Conservation (phyloP, 768 basidiomycete genomes). For the Boletus reticulatus region DNA sequence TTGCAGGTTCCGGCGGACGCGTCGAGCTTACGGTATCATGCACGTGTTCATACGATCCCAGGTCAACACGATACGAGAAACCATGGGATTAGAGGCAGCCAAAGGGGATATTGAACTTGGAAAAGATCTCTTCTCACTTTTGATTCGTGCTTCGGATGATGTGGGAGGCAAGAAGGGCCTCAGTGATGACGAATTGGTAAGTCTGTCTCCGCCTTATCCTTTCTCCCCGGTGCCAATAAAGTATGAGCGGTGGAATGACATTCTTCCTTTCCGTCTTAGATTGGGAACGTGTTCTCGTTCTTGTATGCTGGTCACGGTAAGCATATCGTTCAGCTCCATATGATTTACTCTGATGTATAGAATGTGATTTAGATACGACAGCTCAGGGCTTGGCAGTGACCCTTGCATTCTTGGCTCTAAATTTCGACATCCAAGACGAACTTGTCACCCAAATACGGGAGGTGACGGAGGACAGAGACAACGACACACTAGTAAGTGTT, state of each 20-base stretch:
- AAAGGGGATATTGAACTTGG: neutral
- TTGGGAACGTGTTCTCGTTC: constrained; percentile 50
- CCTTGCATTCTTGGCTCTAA: constrained; percentile 28
- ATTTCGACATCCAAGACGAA: constrained; percentile 33
- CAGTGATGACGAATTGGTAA: constrained; percentile 16
- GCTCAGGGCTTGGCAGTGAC: constrained; percentile 31
- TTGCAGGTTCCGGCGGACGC: constrained; percentile 15
- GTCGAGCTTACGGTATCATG: constrained; percentile 18
- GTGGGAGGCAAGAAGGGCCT: constrained; percentile 13
- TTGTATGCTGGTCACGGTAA: constrained; percentile 58
- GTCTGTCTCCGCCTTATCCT: neutral
- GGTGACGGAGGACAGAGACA: constrained; percentile 20
- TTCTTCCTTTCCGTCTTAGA: constrained; percentile 26
- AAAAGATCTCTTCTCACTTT: constrained; percentile 15
- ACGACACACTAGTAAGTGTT: constrained; percentile 14
- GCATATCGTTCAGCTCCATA: neutral
- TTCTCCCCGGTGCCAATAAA: too few species aligned
- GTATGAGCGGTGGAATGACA: neutral
- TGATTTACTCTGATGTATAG: neutral
- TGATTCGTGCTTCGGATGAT: constrained; percentile 17
- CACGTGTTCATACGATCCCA: constrained; percentile 18
- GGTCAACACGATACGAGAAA: constrained; percentile 1
- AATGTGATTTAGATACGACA: constrained; percentile 30
- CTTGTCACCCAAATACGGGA: constrained; percentile 26
- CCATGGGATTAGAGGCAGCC: neutral